Evolutionary conservation across 148 eudicot species (phyloP).

Genomic region (Beta vulgaris): DNA sequence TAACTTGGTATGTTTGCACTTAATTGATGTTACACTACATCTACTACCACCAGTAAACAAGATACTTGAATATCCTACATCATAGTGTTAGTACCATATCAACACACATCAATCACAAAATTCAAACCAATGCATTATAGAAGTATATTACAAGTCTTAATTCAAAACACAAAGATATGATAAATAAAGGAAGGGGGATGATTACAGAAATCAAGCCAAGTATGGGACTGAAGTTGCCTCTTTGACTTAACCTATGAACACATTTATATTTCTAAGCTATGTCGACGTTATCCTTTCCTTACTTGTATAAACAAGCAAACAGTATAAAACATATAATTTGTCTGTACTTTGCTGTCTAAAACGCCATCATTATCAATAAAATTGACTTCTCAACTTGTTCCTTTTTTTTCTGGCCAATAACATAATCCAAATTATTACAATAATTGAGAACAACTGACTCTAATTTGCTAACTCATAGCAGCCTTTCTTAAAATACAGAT

Average conservation of each 20-base stretch:
- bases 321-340: not conserved
- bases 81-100: no score
- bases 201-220: not conserved
- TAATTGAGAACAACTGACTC: not conserved
- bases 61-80: no score
- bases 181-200: not conserved
- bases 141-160: no score
- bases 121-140: no score
- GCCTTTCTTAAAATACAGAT: not conserved
- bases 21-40: no score
- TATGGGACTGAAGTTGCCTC: not conserved
- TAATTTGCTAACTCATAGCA: not conserved
- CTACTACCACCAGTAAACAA: no score
- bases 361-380: conserved; percentile 2
- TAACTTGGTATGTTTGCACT: no score
- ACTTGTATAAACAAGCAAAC: not conserved
- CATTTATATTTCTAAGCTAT: not conserved
- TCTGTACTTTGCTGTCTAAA: not conserved
- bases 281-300: not conserved
- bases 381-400: not conserved
- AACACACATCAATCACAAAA: not conserved
- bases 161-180: not conserved
- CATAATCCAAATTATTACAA: not conserved
- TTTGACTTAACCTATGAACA: not conserved
- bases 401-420: not conserved